Evolutionary conservation across 176 grass and related monocot species (phyloP), one percentile per base, ranked within the genome.

Genomic region (Puccinellia tenuiflora): DNA sequence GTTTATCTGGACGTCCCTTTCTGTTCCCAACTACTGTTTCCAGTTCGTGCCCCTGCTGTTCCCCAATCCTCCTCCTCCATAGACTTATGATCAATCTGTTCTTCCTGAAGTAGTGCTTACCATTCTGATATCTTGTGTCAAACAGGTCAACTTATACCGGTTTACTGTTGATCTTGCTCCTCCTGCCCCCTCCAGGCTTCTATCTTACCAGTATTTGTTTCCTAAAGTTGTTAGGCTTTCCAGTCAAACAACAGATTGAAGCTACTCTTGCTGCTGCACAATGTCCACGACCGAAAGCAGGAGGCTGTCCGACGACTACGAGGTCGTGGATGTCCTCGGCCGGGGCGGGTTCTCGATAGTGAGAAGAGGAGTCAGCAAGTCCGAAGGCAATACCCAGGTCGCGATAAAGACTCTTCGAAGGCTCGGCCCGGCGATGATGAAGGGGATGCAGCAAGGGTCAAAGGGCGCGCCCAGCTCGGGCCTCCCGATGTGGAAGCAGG

Each of bases 341-440:
- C 73, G 86, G 75, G 89, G 92, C 0, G 92, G 92, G 3, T 94
- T 91, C 84, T 94, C 92, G 4, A 81, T 94, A 17, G 92, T 91
- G 22, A 89, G 92, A 72, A 91, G 81, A 39, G 92, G 86, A 4
- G 73, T 94, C n/a, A 91, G 86, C 72, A 94, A 87, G 29, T 91
- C 77, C 5, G 68, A 62, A 51, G 81, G 52, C 11, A 91, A 85
- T 60, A 75, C 73, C 28, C 77, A 85, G 39, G 92, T 89, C 45
- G 86, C 92, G 13, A 91, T 94, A 57, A 94, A 94, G 77, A 94
- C 86, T 1, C 73, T 94, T 25, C 29, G 73, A 50, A 91, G 92
- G 81, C 87, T 94, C 13, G 86, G 89, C 21, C 80, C 92, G 0
- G 73, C 66, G 61, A 75, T 54, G 61, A 75, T 54, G 77, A 72